These are phyloP conservation scores for Paraglomus brasilianum DNA, from an alignment of 192 early-diverging fungal genomes.

Conservation along the genomic window DNA sequence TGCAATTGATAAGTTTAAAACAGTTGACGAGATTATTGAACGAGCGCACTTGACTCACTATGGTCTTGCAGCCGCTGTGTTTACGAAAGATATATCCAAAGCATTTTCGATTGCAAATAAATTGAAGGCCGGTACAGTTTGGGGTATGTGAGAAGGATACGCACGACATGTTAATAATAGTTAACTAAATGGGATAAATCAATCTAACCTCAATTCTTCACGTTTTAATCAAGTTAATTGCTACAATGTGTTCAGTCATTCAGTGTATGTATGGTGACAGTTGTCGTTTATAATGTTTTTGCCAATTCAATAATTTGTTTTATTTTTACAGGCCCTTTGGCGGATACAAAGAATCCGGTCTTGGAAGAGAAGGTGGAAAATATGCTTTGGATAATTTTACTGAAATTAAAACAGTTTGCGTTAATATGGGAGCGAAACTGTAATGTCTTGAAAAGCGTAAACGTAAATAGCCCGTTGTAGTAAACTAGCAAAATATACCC, in stretches of 20 bases:
- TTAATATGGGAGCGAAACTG: neutral
- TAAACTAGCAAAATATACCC: too few relatives aligned
- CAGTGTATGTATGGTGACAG: neutral
- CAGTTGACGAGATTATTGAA: constrained; percentile 69
- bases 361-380: constrained; percentile 60
- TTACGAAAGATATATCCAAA: constrained; percentile 61
- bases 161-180: constrained; percentile 21
- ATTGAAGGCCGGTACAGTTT: constrained; percentile 60
- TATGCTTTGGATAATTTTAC: constrained; percentile 52
- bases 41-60: constrained; percentile 72
- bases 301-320: too few relatives aligned
- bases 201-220: constrained; percentile 34
- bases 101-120: constrained; percentile 52
- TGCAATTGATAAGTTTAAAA: constrained; percentile 69
- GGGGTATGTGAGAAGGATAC: constrained; percentile 46
- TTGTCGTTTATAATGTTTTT: neutral
- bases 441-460: neutral
- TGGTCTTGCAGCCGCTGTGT: constrained; percentile 74
- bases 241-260: neutral
- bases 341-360: constrained; percentile 69
- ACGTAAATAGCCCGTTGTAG: too few relatives aligned
- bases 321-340: constrained; percentile 58
- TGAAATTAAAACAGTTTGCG: constrained; percentile 44
- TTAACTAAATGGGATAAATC: constrained; percentile 31
- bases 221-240: constrained; percentile 31